phyloP scores from a whole-genome alignment of 163 green algal genomes.

The Prototheca stagnorum region DNA sequence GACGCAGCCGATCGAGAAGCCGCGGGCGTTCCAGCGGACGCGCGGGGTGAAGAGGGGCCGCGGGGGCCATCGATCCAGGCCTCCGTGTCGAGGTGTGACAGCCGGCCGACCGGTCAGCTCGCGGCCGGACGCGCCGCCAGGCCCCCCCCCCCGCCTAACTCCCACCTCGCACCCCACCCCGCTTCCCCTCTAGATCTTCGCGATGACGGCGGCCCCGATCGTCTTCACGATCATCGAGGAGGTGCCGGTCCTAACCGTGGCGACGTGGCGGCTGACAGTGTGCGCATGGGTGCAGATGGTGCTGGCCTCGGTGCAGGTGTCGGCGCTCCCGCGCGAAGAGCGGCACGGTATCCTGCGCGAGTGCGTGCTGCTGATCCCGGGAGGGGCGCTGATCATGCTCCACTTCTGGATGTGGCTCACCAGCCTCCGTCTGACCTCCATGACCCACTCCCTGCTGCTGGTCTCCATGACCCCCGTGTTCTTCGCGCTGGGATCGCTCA shows the following conservation, averaged over 20 bases:
- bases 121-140: too few relatives aligned
- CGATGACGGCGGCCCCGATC: too few relatives aligned
- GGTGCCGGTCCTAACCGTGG: constrained; percentile 46
- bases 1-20: too few relatives aligned
- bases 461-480: constrained; percentile 45
- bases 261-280: constrained; percentile 55
- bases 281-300: constrained; percentile 36
- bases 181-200: too few relatives aligned
- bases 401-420: constrained; percentile 57
- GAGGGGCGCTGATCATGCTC: constrained; percentile 34
- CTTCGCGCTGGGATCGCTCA: constrained; percentile 28
- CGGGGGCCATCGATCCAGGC: too few relatives aligned
- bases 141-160: too few relatives aligned
- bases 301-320: constrained; percentile 20
- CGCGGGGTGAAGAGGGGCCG: too few relatives aligned
- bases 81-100: too few relatives aligned
- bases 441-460: constrained; percentile 56
- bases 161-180: too few relatives aligned
- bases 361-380: constrained; percentile 14
- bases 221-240: constrained; percentile 44
- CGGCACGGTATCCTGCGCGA: constrained; percentile 2
- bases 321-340: constrained; percentile 7
- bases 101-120: too few relatives aligned
- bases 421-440: constrained; percentile 42
- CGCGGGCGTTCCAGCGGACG: too few relatives aligned